A percentile compares a stretch with the other conserved stretches of the same genome.
These are phyloP conservation scores for Cyberlindnera euphorbiiphila DNA, from an alignment of 805 yeast genomes.

Conservation along the genomic window DNA sequence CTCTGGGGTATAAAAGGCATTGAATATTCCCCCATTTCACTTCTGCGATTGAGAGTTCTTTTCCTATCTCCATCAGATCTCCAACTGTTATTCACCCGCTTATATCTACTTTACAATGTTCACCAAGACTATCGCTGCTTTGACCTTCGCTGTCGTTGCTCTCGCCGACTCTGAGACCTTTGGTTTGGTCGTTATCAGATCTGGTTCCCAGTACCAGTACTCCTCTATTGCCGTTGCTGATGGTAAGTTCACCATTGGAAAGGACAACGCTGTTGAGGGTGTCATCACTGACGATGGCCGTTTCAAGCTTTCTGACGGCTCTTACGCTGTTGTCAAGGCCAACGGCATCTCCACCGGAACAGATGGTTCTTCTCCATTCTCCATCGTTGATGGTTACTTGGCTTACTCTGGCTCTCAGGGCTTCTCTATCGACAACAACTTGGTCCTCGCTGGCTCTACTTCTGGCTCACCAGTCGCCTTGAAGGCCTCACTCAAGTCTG, in stretches of 20 bases:
- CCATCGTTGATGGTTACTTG: constrained; percentile 37
- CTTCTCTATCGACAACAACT: constrained; percentile 32
- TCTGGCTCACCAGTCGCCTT: constrained; percentile 20
- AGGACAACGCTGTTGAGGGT: constrained; percentile 14
- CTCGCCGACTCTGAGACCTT: constrained; percentile 36
- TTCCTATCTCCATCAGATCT: not conserved
- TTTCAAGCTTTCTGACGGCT: constrained; percentile 29
- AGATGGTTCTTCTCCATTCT: constrained; percentile 36
- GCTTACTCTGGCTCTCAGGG: constrained; percentile 31
- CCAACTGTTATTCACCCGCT: constrained; percentile 9
- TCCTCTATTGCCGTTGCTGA: constrained; percentile 22
- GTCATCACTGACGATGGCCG: constrained; percentile 32
- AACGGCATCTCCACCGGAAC: constrained; percentile 26
- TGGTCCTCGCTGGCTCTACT: constrained; percentile 12
- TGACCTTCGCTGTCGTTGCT: constrained; percentile 29
- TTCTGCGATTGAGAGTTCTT: not conserved
- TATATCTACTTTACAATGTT: constrained; percentile 23
- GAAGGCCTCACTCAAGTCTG: constrained; percentile 19
- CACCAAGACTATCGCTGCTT: constrained; percentile 25
- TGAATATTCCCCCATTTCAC: not conserved
- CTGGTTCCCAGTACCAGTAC: constrained; percentile 35
- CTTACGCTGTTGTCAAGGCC: constrained; percentile 29
- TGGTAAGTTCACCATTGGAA: constrained; percentile 19
- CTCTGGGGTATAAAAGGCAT: not conserved
- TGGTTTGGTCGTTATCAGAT: constrained; percentile 33